phyloP scores from a whole-genome alignment of 805 yeast species.

The Candida insectalens region DNA sequence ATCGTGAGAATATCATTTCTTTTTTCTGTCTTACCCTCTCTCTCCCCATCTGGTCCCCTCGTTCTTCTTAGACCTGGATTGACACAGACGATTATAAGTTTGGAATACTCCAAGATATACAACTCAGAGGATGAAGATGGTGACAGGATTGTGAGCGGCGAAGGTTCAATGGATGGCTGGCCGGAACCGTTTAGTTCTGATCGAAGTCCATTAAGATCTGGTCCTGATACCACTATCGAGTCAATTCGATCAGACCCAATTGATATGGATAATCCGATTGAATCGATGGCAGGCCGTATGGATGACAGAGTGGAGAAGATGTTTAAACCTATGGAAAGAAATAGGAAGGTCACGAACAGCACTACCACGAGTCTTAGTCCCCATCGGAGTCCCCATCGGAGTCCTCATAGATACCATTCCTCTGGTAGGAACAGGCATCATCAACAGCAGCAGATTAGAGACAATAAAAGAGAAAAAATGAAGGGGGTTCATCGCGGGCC shows the following conservation, averaged over 20 bases:
- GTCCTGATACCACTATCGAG: background rate
- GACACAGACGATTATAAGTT: too few relatives aligned
- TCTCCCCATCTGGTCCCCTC: constrained; percentile 1
- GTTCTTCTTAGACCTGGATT: background rate
- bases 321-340: constrained; percentile 12
- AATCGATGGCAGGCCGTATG: constrained; percentile 5
- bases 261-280: background rate
- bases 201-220: background rate
- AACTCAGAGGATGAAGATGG: constrained; percentile 5
- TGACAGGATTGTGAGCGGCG: background rate
- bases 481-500: constrained; percentile 14
- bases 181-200: background rate
- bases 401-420: constrained; percentile 2
- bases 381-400: constrained; percentile 1
- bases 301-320: constrained; percentile 8
- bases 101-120: constrained; percentile 1
- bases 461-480: constrained; percentile 8
- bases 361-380: too few relatives aligned
- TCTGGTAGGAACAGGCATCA: constrained; percentile 3
- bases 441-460: constrained; percentile 4
- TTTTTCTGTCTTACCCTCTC: too few relatives aligned
- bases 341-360: constrained; percentile 1
- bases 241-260: too few relatives aligned
- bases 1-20: too few relatives aligned
- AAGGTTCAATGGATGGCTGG: background rate